These are phyloP conservation scores for Paecilomyces fulvus DNA, from an alignment of 2,329 filamentous ascomycete species.

Conservation along the genomic window DNA sequence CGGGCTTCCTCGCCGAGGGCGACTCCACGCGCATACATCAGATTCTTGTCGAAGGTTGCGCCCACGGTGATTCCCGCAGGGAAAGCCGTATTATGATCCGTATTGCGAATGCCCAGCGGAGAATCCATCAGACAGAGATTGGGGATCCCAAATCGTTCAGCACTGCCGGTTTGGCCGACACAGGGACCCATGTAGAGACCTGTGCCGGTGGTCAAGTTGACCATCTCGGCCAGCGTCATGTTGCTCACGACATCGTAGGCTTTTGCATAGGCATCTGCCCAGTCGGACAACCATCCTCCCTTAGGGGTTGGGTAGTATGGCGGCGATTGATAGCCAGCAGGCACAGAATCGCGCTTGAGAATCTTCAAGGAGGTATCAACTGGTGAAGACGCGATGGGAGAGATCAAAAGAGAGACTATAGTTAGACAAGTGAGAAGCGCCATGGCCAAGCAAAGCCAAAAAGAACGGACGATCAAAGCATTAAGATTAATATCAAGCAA, in stretches of 20 bases:
- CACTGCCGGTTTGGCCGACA: slow-evolving; percentile 68
- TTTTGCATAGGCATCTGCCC: slow-evolving; percentile 62
- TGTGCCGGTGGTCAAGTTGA: slow-evolving; percentile 64
- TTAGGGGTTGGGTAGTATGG: slow-evolving; percentile 67
- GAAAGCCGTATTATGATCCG: slow-evolving; percentile 68
- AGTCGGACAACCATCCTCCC: slow-evolving; percentile 61
- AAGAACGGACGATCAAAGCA: background rate
- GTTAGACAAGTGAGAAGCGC: background rate
- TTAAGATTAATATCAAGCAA: background rate
- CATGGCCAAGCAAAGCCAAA: background rate
- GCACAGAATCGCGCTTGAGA: background rate
- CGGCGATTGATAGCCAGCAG: slow-evolving; percentile 23
- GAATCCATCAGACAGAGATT: slow-evolving; percentile 65
- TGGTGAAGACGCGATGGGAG: slow-evolving; percentile 1
- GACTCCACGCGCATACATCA: slow-evolving; percentile 60
- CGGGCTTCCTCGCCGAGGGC: slow-evolving; percentile 64
- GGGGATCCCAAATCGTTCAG: slow-evolving; percentile 60
- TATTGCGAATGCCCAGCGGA: slow-evolving; percentile 61
- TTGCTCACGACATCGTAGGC: slow-evolving; percentile 59
- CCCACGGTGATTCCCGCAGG: slow-evolving; percentile 70
- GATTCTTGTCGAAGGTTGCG: slow-evolving; percentile 64
- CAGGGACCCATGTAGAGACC: slow-evolving; percentile 67
- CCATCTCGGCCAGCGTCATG: slow-evolving; percentile 75
- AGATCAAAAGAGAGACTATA: background rate
- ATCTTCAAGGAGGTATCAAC: background rate